Evolutionary conservation across 805 yeast species (phyloP), one percentile per base, ranked within the genome.

Genomic region (Myxozyma geophila): DNA sequence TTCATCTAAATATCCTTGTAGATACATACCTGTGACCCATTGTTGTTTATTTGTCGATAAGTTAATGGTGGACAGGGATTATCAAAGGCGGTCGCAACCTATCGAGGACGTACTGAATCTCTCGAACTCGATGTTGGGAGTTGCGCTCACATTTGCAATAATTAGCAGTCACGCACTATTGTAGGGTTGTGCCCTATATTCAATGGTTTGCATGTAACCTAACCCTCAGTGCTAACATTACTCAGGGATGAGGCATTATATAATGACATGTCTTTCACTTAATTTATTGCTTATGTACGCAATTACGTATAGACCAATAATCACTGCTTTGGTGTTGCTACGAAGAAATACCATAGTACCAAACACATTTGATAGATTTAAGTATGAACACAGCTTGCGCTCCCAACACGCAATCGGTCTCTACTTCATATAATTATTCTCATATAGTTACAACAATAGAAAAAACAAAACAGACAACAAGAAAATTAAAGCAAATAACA

Each of bases 21-120:
- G 3, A 2, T 53, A 56, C 71, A 37, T 59, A 68, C 71, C 71
- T 70, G 68, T 70, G 70, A 66, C 72, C 72, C 72, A 70, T 68
- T 68, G 62, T 63, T 69, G 64, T 39, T 51, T 46, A 47, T 54
- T 40, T 39, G 51, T 47, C 49, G 50, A 53, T 36, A 39, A 21
- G 40, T 21, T 44, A 33, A 15, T 54, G 43, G 21, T 36, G 33
- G 47, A n/a, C 37, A 48, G 41, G n/a, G 33, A 15, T 8, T 6
- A 17, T 10, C 12, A 9, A 40, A 40, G 44, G 23, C 36, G 28
- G 55, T 19, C 55, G 43, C 41, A 48, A 23, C 37, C 17, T 21
- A 28, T n/a, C 43, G 17, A 43, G 10, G 10, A 23, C 50, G 33
- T 19, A 39, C 55, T 39, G 48, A 33, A 35, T 52, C 46, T 40